Evolutionary conservation across 2,329 filamentous ascomycete genomes (phyloP).

Genomic region (Sporothrix inflata): DNA sequence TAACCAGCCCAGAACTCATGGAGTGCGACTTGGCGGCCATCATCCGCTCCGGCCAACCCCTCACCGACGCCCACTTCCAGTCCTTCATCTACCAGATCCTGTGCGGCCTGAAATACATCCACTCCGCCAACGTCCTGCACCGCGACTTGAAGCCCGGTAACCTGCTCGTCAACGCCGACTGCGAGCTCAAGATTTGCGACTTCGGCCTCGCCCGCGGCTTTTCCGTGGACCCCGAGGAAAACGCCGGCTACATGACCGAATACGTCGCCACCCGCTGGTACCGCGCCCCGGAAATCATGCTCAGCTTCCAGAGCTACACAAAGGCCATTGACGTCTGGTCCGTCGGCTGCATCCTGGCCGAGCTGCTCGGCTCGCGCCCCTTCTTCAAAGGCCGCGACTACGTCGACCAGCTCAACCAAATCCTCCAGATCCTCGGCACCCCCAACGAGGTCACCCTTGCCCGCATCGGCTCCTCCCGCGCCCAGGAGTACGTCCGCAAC

Average conservation of each 20-base stretch:
- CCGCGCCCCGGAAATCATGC: constrained; percentile 94
- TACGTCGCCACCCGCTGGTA: constrained; percentile 98
- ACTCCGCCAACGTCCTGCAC: constrained; percentile 96
- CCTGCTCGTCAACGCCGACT: constrained; percentile 96
- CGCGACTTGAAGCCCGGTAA: constrained; percentile 97
- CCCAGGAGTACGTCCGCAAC: constrained; percentile 98
- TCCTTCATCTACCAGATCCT: constrained; percentile 99
- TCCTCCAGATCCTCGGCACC: constrained; percentile 95
- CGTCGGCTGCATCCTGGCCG: constrained; percentile 94
- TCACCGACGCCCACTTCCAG: constrained; percentile 98
- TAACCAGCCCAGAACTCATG: constrained; percentile 78
- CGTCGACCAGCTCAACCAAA: constrained; percentile 99
- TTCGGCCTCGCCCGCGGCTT: constrained; percentile 96
- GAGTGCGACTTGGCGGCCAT: constrained; percentile 98
- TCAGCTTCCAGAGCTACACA: constrained; percentile 99
- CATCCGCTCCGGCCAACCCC: constrained; percentile 92
- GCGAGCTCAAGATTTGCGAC: constrained; percentile 98
- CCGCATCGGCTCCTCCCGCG: constrained; percentile 91
- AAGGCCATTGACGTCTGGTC: constrained; percentile 99
- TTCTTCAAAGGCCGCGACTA: constrained; percentile 99
- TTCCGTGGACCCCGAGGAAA: constrained; percentile 95
- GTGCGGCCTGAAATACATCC: constrained; percentile 97
- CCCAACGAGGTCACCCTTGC: constrained; percentile 93
- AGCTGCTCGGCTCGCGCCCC: constrained; percentile 90
- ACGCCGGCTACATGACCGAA: constrained; percentile 99